A percentile compares a stretch with the other conserved stretches of the same genome.
phyloP scores from a whole-genome alignment of 305 asterid genomes.

The Fraxinus latifolia region DNA sequence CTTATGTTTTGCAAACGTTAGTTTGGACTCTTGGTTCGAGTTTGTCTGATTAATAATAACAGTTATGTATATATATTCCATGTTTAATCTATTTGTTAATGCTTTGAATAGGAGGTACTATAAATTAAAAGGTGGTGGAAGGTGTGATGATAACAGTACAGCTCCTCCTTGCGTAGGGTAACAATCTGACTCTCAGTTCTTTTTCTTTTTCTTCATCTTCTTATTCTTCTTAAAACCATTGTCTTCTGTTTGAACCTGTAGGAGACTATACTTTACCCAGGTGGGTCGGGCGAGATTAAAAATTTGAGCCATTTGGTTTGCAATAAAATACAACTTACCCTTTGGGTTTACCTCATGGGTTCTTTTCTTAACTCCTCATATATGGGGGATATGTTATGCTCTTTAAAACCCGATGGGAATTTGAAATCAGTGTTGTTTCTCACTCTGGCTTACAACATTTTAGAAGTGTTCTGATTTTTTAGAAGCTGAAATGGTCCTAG shows the following conservation, averaged over 20 bases:
- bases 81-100: constrained; percentile 6
- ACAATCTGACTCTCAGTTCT: constrained; percentile 12
- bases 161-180: constrained; percentile 96
- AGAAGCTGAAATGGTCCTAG: neutral
- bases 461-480: neutral
- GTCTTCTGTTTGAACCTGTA: neutral
- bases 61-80: neutral
- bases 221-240: neutral
- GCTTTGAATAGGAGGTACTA: constrained; percentile 57
- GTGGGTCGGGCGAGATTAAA: neutral
- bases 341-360: neutral
- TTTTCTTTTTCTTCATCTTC: neutral
- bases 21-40: neutral
- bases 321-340: neutral
- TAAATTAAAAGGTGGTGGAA: constrained; percentile 56
- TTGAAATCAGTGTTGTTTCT: neutral
- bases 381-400: neutral
- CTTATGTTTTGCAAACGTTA: neutral
- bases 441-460: neutral
- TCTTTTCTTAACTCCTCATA: neutral
- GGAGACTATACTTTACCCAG: neutral
- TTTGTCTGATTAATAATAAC: neutral
- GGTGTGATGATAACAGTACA: constrained; percentile 66
- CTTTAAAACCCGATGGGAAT: neutral
- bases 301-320: neutral